Evolutionary conservation across 768 basidiomycete genomes (phyloP).

Genomic region (Grammothele lineata): DNA sequence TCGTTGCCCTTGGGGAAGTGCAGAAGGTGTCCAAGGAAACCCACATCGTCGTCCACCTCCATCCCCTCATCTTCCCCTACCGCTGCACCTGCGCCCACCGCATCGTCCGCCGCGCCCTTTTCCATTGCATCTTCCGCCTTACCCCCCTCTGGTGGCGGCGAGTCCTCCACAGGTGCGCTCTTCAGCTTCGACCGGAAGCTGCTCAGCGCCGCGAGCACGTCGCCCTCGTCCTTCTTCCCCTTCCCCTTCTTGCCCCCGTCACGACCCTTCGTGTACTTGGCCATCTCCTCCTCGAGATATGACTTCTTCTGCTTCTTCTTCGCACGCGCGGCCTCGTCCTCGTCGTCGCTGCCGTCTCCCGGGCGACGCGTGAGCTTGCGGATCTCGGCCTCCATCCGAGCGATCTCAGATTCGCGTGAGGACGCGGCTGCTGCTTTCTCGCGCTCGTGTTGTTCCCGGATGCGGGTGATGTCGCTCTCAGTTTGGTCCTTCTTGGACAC

Average conservation of each 20-base stretch:
- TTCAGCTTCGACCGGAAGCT: slow-evolving; percentile 75
- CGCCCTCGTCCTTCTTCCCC: slow-evolving; percentile 61
- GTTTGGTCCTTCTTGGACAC: slow-evolving; percentile 35
- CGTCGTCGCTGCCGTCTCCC: slow-evolving; percentile 42
- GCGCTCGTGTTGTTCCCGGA: slow-evolving; percentile 70
- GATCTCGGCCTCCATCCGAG: slow-evolving; percentile 85
- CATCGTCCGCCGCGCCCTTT: slow-evolving; percentile 4
- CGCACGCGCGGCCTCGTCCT: slow-evolving; percentile 35
- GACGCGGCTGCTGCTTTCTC: slow-evolving; percentile 62
- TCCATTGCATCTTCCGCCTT: slow-evolving; percentile 5
- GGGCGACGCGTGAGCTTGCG: slow-evolving; percentile 53
- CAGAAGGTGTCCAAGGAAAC: slow-evolving; percentile 68
- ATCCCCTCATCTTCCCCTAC: slow-evolving; percentile 42
- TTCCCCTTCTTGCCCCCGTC: slow-evolving; percentile 51
- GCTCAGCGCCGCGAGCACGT: slow-evolving; percentile 62
- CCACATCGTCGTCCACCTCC: slow-evolving; percentile 76
- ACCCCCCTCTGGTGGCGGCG: slow-evolving; percentile 14
- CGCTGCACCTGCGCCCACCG: slow-evolving; percentile 12
- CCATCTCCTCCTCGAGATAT: slow-evolving; percentile 74
- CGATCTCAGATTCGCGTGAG: slow-evolving; percentile 70
- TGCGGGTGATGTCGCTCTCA: slow-evolving; percentile 58
- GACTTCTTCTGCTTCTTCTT: slow-evolving; percentile 65
- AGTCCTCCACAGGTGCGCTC: slow-evolving; percentile 24
- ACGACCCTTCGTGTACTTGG: slow-evolving; percentile 70
- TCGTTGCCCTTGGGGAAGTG: slow-evolving; percentile 76